phyloP scores from a whole-genome alignment of 805 yeast genomes.

The Metschnikowia dekortorum region DNA sequence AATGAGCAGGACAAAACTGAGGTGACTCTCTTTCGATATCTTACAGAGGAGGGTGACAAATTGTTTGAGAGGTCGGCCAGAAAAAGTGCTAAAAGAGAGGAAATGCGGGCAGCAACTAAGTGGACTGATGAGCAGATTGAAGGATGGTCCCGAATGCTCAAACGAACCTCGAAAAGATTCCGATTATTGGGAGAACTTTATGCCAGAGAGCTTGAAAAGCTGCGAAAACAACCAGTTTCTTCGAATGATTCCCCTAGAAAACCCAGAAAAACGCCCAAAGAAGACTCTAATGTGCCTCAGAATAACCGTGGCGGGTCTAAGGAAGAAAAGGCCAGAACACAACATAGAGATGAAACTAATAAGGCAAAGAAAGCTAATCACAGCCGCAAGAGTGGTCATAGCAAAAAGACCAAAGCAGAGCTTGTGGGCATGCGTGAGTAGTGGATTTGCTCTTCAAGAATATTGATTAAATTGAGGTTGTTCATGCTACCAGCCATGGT shows the following conservation, averaged over 20 bases:
- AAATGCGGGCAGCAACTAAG: slow-evolving; percentile 46
- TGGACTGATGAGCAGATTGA: slow-evolving; percentile 93
- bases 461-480: not conserved
- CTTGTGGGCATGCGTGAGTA: slow-evolving; percentile 22
- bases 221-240: not conserved
- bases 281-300: not conserved
- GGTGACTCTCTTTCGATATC: slow-evolving; percentile 50
- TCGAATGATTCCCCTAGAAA: slow-evolving; percentile 12
- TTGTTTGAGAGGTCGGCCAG: slow-evolving; percentile 43
- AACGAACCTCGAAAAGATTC: slow-evolving; percentile 59
- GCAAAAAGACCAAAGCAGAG: slow-evolving; percentile 43
- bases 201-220: slow-evolving; percentile 10
- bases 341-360: slow-evolving; percentile 44
- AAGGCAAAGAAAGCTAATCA: slow-evolving; percentile 61
- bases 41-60: slow-evolving; percentile 44
- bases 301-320: not conserved
- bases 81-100: slow-evolving; percentile 46
- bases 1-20: slow-evolving; percentile 44
- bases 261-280: not conserved
- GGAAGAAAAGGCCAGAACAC: slow-evolving; percentile 1
- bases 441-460: not conserved
- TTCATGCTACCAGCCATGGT: slow-evolving; percentile 56
- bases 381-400: slow-evolving; percentile 59
- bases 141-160: slow-evolving; percentile 84
- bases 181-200: slow-evolving; percentile 59